phyloP scores from a whole-genome alignment of 805 yeast genomes.

The Nakazawaea sp. region DNA sequence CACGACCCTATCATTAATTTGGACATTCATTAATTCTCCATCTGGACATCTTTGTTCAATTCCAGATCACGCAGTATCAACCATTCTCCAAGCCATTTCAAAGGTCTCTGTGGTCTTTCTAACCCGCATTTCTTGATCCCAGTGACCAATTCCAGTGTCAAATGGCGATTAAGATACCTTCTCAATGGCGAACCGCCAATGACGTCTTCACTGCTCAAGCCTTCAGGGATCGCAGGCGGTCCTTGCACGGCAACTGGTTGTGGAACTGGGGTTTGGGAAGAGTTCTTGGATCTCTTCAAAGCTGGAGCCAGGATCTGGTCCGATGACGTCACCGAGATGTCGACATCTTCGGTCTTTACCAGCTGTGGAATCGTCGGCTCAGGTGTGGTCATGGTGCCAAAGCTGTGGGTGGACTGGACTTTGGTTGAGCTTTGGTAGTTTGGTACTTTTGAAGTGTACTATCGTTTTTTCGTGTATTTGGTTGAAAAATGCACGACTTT shows the following conservation, averaged over 20 bases:
- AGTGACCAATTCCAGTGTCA: conserved; percentile 36
- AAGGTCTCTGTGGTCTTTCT: conserved; percentile 32
- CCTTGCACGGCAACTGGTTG: background rate
- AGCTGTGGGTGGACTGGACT: too few relatives aligned
- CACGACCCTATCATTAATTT: background rate
- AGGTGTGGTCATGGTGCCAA: too few relatives aligned
- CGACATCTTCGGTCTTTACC: too few relatives aligned
- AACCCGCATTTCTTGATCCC: conserved; percentile 32
- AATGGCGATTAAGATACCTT: conserved; percentile 38
- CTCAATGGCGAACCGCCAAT: conserved; percentile 50
- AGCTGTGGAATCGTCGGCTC: too few relatives aligned
- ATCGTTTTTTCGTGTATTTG: too few relatives aligned
- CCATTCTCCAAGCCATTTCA: conserved; percentile 32
- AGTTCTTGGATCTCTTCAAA: conserved; percentile 8
- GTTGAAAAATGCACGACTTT: too few relatives aligned
- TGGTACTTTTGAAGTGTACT: too few relatives aligned
- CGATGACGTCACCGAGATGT: too few relatives aligned
- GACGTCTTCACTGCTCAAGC: conserved; percentile 24
- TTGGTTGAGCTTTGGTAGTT: too few relatives aligned
- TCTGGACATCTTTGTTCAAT: background rate
- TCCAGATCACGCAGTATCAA: conserved; percentile 19
- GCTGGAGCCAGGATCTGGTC: too few relatives aligned
- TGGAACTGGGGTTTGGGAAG: conserved; percentile 3
- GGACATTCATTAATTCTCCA: background rate
- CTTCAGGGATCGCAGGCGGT: conserved; percentile 9